Evolutionary conservation across 495 filamentous ascomycete species (phyloP).

Genomic region (Neurospora sp.): DNA sequence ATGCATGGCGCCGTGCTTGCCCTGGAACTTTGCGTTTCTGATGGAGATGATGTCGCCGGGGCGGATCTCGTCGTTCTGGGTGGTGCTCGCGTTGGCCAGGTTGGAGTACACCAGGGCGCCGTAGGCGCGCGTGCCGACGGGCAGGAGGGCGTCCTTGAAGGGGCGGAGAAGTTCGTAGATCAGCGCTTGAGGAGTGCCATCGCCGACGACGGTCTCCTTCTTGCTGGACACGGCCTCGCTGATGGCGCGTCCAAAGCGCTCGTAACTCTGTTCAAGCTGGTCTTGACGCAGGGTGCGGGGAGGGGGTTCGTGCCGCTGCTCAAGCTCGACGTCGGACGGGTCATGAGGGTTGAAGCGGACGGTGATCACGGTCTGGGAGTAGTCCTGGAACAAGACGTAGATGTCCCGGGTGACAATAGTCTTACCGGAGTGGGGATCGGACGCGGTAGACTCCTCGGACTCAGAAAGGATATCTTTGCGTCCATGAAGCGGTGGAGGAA

Average conservation of each 20-base stretch:
- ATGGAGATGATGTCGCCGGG: constrained; percentile 89
- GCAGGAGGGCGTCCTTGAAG: constrained; percentile 61
- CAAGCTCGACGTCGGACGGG: constrained; percentile 56
- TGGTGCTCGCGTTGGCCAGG: constrained; percentile 81
- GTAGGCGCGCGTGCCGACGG: constrained; percentile 78
- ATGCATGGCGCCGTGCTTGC: constrained; percentile 90
- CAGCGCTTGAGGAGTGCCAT: constrained; percentile 68
- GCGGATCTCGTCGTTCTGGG: constrained; percentile 88
- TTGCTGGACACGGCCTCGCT: constrained; percentile 54
- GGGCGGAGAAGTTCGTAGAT: constrained; percentile 68
- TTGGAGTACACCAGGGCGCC: constrained; percentile 91
- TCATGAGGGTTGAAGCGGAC: constrained; percentile 70
- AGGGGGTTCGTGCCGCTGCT: constrained; percentile 81
- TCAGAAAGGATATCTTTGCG: constrained; percentile 79
- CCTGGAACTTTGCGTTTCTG: constrained; percentile 90
- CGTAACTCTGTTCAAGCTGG: constrained; percentile 76
- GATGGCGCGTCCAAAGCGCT: constrained; percentile 65
- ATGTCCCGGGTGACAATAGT: constrained; percentile 65
- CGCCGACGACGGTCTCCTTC: constrained; percentile 71
- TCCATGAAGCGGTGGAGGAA: constrained; percentile 71
- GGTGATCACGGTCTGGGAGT: constrained; percentile 85
- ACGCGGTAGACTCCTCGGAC: constrained; percentile 62
- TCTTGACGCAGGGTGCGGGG: constrained; percentile 83
- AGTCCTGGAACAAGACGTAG: constrained; percentile 84
- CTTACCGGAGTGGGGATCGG: constrained; percentile 53